Base-by-base conservation (phyloP, 2,329 filamentous ascomycete genomes). In the Polytolypa hystricis region DNA sequence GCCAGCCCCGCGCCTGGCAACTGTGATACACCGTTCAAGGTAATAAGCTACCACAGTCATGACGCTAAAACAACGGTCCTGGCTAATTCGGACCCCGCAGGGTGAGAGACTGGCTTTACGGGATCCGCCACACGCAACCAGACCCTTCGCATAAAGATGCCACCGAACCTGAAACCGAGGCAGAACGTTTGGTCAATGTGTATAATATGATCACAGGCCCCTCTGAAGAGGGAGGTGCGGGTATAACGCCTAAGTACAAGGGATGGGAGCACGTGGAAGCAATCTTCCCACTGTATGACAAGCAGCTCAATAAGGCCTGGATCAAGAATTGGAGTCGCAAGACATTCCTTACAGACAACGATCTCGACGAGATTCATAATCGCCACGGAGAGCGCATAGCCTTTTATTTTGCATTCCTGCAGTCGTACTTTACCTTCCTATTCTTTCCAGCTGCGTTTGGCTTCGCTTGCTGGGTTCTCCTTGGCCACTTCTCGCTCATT, bases 391-490 rank as follows among this genome's bases (percentile, higher is more conserved):
- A 89, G 12, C 44, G 76, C 70, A 82, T 95, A 40, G 89, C 84
- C 23, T 93, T 93, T 58, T 96, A 96, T 65, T 96, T 94, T 57
- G 85, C 87, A 26, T 96, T 96, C 54, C 72, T 93, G 20, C 84
- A 93, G 53, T 81, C 81, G 21, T 96, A 96, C 61, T 93, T 93
- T 54, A 70, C 76, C 40, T 93, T 93, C 54, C 67, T 94, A 17
- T 60, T 83, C n/a, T 80, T 89, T 41, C 86, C 86, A 0, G 83
- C 87, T 1, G 77, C 69, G 4, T 78, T 91, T 48, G 89, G 89
- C 3, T 68, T 84, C 27, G 69, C 73, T 1, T 74, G 81, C 9
- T 95, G 85, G 83, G 58, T 87, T 19, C 65, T 93, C n/a, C 67
- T 94, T 0, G 85, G 85, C 6, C 74, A 81, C 39, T 96, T 86